Percentiles rank a stretch among this genome's conserved stretches.
These are phyloP conservation scores for Gyromitra esculenta DNA, from an alignment of 2,329 filamentous ascomycete genomes.

Conservation along the genomic window DNA sequence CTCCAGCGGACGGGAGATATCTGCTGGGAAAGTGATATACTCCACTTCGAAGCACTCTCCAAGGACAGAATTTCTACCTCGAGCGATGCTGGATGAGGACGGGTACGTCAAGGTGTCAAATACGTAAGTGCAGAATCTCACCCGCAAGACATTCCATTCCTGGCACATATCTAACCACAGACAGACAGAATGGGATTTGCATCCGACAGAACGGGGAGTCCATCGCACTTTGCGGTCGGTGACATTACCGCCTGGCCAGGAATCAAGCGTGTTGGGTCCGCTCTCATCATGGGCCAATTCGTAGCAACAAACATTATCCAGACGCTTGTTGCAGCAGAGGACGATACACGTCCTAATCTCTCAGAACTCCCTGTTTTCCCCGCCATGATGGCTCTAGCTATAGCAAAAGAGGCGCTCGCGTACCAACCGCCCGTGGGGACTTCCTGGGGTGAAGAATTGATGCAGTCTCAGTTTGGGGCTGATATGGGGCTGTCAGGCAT, in stretches of 20 bases:
- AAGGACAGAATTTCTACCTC: conserved; percentile 71
- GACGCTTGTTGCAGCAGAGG: conserved; percentile 61
- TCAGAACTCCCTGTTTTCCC: conserved; percentile 67
- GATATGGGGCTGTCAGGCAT: conserved; percentile 69
- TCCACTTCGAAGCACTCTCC: conserved; percentile 65
- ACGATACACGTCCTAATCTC: conserved; percentile 58
- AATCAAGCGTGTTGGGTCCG: conserved; percentile 80
- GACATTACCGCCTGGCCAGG: conserved; percentile 77
- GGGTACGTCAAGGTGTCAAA: conserved; percentile 73
- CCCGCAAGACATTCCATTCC: not conserved
- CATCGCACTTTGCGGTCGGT: conserved; percentile 73
- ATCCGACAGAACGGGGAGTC: conserved; percentile 65
- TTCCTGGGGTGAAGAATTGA: conserved; percentile 70
- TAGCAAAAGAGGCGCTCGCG: conserved; percentile 75
- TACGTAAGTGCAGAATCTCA: conserved; percentile 60
- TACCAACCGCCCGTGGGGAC: conserved; percentile 70
- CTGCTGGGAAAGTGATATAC: conserved; percentile 73
- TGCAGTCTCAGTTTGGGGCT: conserved; percentile 72
- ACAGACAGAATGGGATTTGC: conserved; percentile 67
- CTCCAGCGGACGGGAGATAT: conserved; percentile 69
- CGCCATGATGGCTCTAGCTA: conserved; percentile 75
- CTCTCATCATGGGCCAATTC: conserved; percentile 77
- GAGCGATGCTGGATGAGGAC: conserved; percentile 69
- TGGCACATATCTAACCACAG: conserved; percentile 15
- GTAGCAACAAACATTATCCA: conserved; percentile 75